Base-by-base conservation (phyloP, 768 basidiomycete genomes). In the Tulasnella sp. region DNA sequence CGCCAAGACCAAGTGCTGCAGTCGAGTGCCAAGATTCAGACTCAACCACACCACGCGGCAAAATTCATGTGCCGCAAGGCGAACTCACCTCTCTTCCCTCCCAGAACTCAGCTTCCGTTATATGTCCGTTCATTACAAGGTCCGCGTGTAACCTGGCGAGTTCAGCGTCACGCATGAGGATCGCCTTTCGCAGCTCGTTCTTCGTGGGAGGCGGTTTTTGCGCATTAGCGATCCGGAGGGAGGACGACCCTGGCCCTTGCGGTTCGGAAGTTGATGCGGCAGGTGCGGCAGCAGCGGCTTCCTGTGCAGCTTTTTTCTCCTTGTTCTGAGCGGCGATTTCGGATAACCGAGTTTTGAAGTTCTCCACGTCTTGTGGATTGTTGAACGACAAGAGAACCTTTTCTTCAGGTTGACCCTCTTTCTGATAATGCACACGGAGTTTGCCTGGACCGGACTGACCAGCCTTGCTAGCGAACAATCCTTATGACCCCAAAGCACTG, bases 101-200 rank as follows among this genome's bases (percentile, higher is more conserved):
- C 98, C 98, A 99, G 83, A 99, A 99, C 81, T 99, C 98, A 0
- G 90, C 89, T 84, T 99, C 96, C 1, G 92, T 92, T 40, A 99
- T 92, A 80, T 93, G 91, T 13, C 91, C 90, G 39, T 87, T 87
- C 84, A 94, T 90, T 70, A 99, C 98, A 79, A 99, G 89, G 72
- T 97, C 94, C 51, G 91, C 90, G 83, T 99, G 96, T 67, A 99
- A 86, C 15, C 89, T 84, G 26, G 90, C 91, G 76, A 98, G 87
- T 78, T 94, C 93, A 0, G 92, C 89, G 26, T 67, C 71, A n/a
- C 77, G 77, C 37, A 71, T 35, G 20, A 77, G 77, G 23, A 77
- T 69, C 23, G 69, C 26, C 23, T 39, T 55, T 46, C 70, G 73
- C 69, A 77, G 69, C 20, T 77, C 77, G 69, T 77, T 77, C 69